These are phyloP conservation scores for Penicillium sclerotiorum DNA, from an alignment of 2,329 filamentous ascomycete genomes.

Conservation along the genomic window DNA sequence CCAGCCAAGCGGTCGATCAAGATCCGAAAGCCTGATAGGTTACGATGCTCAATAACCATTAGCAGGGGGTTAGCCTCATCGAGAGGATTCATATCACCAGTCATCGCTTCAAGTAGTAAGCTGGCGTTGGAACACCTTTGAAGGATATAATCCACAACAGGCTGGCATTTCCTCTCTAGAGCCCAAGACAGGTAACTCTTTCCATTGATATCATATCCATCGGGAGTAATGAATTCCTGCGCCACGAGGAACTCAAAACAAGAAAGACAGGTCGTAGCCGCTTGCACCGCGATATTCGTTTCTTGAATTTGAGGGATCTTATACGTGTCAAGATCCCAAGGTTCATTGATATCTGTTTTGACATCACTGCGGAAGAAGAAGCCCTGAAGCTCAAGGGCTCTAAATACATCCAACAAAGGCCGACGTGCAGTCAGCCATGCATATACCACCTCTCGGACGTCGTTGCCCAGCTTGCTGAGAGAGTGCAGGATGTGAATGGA, in stretches of 20 bases:
- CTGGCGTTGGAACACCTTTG: not conserved
- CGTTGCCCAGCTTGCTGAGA: not conserved
- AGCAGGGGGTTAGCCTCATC: not conserved
- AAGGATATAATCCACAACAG: not conserved
- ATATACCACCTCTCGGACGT: not conserved
- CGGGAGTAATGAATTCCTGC: not conserved
- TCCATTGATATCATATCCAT: not conserved
- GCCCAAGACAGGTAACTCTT: not conserved
- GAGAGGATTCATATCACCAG: not conserved
- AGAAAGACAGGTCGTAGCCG: not conserved
- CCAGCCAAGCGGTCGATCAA: not conserved
- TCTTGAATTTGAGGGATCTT: not conserved
- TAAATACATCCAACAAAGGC: no score
- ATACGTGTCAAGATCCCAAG: not conserved
- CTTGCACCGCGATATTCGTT: not conserved
- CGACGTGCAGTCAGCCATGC: no score
- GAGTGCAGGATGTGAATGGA: not conserved
- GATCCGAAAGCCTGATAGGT: not conserved
- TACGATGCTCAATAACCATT: not conserved
- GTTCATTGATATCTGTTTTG: not conserved
- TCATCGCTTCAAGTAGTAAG: not conserved
- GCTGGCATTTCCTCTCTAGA: not conserved
- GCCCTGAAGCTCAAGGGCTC: not conserved
- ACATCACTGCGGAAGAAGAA: not conserved
- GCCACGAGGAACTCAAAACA: not conserved